Base-by-base conservation (phyloP, 768 basidiomycete genomes). In the Trametes cinnabarina region DNA sequence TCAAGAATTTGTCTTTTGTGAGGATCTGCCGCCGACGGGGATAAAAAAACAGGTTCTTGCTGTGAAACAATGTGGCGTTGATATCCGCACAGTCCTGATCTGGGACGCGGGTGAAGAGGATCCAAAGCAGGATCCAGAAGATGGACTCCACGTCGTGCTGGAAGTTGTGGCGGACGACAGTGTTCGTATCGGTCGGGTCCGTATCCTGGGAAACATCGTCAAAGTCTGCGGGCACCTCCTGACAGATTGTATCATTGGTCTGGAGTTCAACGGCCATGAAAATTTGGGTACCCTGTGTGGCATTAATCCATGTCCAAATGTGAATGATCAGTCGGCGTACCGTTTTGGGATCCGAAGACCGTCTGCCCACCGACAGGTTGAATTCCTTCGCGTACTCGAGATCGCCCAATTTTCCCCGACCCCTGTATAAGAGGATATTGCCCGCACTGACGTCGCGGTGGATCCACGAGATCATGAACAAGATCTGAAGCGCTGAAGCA, bases 131-230 rank as follows among this genome's bases (percentile, higher is more conserved):
- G 19, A 53, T 35, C 51, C 51, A 53, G 51, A 53, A 44, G 30
- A 53, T 26, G 51, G 51, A 53, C 32, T 53, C 51, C 42, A 44
- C 10, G 23, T 44, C 51, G n/a, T 53, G 51, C 15, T 44, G 42
- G 32, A 53, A 53, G 20, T 43, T 53, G 51, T 53, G 51, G 23
- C 42, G 51, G 32, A 53, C 4, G n/a, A n/a, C n/a, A n/a, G n/a
- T n/a, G n/a, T n/a, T n/a, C n/a, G n/a, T n/a, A n/a, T n/a, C n/a
- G n/a, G n/a, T n/a, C n/a, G n/a, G n/a, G n/a, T n/a, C n/a, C n/a
- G n/a, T n/a, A n/a, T n/a, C n/a, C n/a, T n/a, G n/a, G n/a, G n/a
- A n/a, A n/a, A n/a, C n/a, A n/a, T n/a, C n/a, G n/a, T n/a, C n/a
- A n/a, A n/a, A n/a, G n/a, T n/a, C n/a, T n/a, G n/a, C n/a, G n/a